Base-by-base conservation (phyloP, 345 rosid species). In the Citrus glauca region DNA sequence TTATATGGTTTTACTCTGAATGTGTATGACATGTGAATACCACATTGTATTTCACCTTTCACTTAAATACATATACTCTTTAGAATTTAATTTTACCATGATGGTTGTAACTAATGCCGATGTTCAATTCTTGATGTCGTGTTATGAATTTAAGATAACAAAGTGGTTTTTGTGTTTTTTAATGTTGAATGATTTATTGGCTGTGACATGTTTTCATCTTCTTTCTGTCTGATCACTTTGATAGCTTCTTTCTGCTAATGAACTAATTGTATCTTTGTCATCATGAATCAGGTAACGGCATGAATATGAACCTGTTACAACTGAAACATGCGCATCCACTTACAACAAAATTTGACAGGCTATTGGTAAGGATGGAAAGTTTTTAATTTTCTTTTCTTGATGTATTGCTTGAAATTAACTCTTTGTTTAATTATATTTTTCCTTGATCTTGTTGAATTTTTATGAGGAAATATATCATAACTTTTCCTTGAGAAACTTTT, bases 301-400 rank as follows among this genome's bases (percentile, higher is more conserved):
- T 68, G 35, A 80, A 66, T 78, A 80, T 90, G 75, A 85, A 84
- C 27, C 77, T 84, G 53, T 73, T 85, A 73, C 86, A 81, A 65
- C 79, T 87, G 85, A 86, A 85, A 77, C 87, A 76, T 83, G 79
- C 83, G 79, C 88, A 85, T 80, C 91, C 91, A 45, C 81, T 85
- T 79, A 74, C 80, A 50, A 67, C 88, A 70, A 86, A 86, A 85
- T 89, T 95, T 83, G 86, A 84, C 75, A 88, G 98, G 86, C 79
- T 93, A 84, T 77, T 93, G 97, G 98, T 95, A 88, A 84, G 96
- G 61, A 32, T 78, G 48, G 72, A 33, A 72, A 71, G 42, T 53
- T 53, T 53, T 53, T 63, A 48, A 30, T 14, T 53, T 57, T 22
- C 72, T 32, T 65, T 32, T 27, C 64, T 55, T 73, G 38, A 27